A percentile compares a stretch with the other conserved stretches of the same genome.
Evolutionary conservation across 495 filamentous ascomycete species (phyloP).

Genomic region (Aspergillus ellipticus): DNA sequence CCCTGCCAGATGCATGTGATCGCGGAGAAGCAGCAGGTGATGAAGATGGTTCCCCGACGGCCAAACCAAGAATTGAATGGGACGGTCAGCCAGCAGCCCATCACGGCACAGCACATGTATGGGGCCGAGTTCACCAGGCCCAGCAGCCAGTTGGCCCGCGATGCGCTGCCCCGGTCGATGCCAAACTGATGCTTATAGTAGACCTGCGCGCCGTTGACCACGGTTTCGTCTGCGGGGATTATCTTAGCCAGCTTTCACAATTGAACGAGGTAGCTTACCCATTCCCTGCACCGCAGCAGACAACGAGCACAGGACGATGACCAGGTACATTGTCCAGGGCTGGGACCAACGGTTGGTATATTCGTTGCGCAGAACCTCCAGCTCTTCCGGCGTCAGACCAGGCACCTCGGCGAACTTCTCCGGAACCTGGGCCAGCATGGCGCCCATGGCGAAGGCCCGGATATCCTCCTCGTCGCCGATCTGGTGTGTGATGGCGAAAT

Average conservation of each 20-base stretch:
- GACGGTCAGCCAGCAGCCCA: conserved; percentile 80
- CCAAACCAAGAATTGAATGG: conserved; percentile 78
- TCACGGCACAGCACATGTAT: conserved; percentile 72
- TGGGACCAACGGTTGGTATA: conserved; percentile 69
- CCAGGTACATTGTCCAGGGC: conserved; percentile 63
- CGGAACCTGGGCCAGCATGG: conserved; percentile 62
- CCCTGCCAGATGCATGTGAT: conserved; percentile 75
- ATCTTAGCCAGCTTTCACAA: conserved; percentile 19
- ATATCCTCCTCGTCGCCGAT: conserved; percentile 60
- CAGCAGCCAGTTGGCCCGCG: conserved; percentile 54
- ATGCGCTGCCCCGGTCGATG: conserved; percentile 43
- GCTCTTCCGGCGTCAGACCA: conserved; percentile 55
- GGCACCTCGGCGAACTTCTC: conserved; percentile 49
- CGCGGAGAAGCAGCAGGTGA: conserved; percentile 64
- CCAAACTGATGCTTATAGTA: conserved; percentile 70
- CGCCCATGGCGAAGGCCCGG: conserved; percentile 68
- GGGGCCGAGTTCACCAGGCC: conserved; percentile 62
- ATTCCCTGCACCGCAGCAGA: conserved; percentile 68
- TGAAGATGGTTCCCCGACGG: conserved; percentile 78
- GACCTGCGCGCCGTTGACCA: conserved; percentile 74
- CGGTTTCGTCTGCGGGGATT: conserved; percentile 63
- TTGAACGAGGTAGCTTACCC: conserved; percentile 40
- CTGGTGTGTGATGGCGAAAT: conserved; percentile 60
- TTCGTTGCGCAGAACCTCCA: conserved; percentile 57
- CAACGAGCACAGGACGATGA: conserved; percentile 60